Evolutionary conservation across 2,329 filamentous ascomycete species (phyloP).

Genomic region (Claviceps sorghi): DNA sequence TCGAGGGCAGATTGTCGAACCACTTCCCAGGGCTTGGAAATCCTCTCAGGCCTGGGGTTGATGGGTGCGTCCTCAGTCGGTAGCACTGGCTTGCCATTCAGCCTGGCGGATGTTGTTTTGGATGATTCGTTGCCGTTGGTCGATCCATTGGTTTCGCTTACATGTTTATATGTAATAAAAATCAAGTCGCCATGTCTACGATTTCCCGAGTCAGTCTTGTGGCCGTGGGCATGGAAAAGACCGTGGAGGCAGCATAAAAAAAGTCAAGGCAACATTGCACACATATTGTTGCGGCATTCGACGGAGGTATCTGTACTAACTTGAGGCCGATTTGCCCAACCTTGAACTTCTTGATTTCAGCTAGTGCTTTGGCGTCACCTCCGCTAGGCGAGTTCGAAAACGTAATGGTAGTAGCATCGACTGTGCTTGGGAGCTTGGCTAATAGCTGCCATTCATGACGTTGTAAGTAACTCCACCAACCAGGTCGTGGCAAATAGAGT

Average conservation of each 20-base stretch:
- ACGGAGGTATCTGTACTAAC: conserved; percentile 20
- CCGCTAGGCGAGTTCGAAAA: conserved; percentile 47
- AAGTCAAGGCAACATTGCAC: neutral
- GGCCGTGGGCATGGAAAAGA: conserved; percentile 12
- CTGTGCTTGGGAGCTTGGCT: conserved; percentile 43
- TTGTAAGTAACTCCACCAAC: neutral
- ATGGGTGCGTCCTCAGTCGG: conserved; percentile 53
- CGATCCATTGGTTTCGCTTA: conserved; percentile 23
- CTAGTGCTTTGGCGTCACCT: conserved; percentile 43
- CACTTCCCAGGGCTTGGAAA: conserved; percentile 56
- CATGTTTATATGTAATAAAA: conserved; percentile 65
- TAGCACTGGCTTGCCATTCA: conserved; percentile 65
- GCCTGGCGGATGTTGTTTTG: conserved; percentile 41
- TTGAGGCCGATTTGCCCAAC: conserved; percentile 45
- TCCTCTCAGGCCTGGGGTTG: conserved; percentile 50
- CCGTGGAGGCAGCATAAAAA: neutral
- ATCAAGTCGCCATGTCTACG: conserved; percentile 77
- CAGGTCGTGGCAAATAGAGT: neutral
- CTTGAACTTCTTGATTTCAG: conserved; percentile 40
- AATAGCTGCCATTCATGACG: conserved; percentile 32
- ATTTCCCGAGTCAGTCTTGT: neutral
- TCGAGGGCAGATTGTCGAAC: conserved; percentile 81
- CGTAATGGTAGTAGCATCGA: conserved; percentile 44
- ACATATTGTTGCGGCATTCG: neutral
- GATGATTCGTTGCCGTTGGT: conserved; percentile 24